Evolutionary conservation across 192 early-diverging fungal species (phyloP), one percentile per base, ranked within the genome.

Genomic region (Coemansia javaensis): DNA sequence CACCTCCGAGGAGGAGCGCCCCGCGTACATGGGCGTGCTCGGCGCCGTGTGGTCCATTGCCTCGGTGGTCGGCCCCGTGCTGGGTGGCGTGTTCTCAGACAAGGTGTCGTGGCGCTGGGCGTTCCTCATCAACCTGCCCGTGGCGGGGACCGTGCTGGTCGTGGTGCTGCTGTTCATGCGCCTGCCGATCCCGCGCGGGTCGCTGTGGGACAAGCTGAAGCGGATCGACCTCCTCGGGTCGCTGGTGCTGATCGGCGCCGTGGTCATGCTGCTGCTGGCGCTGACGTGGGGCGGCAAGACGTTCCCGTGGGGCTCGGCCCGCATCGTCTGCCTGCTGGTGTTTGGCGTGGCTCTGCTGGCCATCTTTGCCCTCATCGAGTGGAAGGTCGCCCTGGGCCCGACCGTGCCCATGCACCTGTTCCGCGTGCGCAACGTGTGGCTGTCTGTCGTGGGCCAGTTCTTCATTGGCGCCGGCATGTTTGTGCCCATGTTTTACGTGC

Each of bases 251-350:
- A 53, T 84, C 36, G 39, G 58, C 27, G 74, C 79, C 17, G 76
- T 82, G 30, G 57, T 81, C n/a, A 75, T 76, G 40, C 47, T 91
- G 30, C 64, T 91, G 11, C 55, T 88, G 18, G 88, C 89, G 0
- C 67, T 88, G 32, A 81, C 78, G 28, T 81, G 80, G 59, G 91
- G 90, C 40, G 91, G 91, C 14, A 58, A 58, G 35, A 56, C 66
- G 10, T 87, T 87, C 74, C 59, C 75, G 6, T 94, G 90, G 91
- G 56, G 58, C 15, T 74, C 72, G 23, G 57, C 87, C 2, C 48
- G 71, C 14, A 78, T 86, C 4, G 77, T 92, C 47, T 62, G 47
- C 0, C 59, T 82, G 22, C 63, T 87, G 18, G 49, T 79, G 9
- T 55, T 82, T 12, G 63, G 77, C 12, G 40, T 60, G 13, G 22